Base-by-base conservation (phyloP, 148 eudicot species). In the Rhododendron griersonianum region DNA sequence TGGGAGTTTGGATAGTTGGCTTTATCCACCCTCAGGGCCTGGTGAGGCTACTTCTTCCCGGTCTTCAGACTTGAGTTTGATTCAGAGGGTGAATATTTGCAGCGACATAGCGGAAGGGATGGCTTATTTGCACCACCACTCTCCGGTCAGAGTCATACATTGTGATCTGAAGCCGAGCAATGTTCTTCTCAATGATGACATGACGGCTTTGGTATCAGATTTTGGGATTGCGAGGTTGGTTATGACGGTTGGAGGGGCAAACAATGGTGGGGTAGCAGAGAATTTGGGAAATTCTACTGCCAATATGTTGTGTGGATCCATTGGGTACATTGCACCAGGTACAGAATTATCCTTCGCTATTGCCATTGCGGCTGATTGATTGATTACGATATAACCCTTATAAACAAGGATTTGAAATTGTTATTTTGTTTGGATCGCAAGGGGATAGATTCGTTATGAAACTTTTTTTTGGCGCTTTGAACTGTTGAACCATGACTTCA, bases 321-420 rank as follows among this genome's bases (percentile, higher is more conserved):
- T 91, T 57, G 92, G 92, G 10, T 91, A 91, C 84, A 91, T 91
- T 67, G 92, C 92, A 76, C 92, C 92, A 86, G 92, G 92, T 91
- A 87, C 35, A 78, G 10, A 78, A 51, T 39, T 73, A 79, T 81
- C 75, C 63, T 84, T 45, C 18, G 35, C 41, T 71, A 13, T 61
- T 61, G 65, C 65, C 4, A 59, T 11, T 67, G 3, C 15, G 3
- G 13, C 74, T 28, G 35, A 28, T 67, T 67, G 74, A 28, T 67
- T 69, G 75, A 69, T 11, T 69, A 9, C 6, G 16, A 28, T 28
- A 28, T 69, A 3, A 11, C 75, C 28, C 39, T 71, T 67, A 47
- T 3, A 61, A 57, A 39, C n/a, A 25, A 47, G 50, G 59, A 61
- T 37, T 13, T 16, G 79, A 37, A 15, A 75, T 19, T 75, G 7